These are phyloP conservation scores for Dendrocalamus latiflorus DNA, from an alignment of 202 grass and related monocot species.

Conservation along the genomic window DNA sequence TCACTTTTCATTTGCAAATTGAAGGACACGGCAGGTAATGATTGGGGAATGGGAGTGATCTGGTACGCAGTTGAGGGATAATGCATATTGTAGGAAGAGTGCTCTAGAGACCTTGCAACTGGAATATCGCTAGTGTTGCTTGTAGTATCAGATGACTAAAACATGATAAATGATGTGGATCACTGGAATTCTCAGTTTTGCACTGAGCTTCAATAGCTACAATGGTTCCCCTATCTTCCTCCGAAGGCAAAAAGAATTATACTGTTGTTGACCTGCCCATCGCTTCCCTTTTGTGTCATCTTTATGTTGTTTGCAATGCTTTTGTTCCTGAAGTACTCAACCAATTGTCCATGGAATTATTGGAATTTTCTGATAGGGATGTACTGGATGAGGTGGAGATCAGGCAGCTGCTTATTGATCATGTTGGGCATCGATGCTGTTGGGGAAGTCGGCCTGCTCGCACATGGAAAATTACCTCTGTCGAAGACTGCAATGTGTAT, in stretches of 20 bases:
- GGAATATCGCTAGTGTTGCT: background rate
- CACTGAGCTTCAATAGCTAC: background rate
- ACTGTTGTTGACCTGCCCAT: background rate
- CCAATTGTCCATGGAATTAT: constrained; percentile 22
- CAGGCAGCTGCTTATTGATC: constrained; percentile 72
- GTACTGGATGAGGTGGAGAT: constrained; percentile 86
- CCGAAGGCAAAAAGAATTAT: background rate
- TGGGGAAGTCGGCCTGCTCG: constrained; percentile 86
- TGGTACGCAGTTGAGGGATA: background rate
- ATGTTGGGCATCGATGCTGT: constrained; percentile 84
- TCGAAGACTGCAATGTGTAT: constrained; percentile 82
- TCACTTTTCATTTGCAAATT: background rate
- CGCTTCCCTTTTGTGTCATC: background rate
- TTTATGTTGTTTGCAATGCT: background rate
- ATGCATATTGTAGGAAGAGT: background rate
- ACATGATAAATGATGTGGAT: background rate
- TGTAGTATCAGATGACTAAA: background rate
- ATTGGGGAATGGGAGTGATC: background rate
- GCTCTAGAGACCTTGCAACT: background rate
- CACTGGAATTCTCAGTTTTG: background rate
- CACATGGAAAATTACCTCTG: constrained; percentile 68
- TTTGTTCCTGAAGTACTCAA: constrained; percentile 6
- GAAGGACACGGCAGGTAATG: background rate
- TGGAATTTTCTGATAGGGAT: constrained; percentile 47
- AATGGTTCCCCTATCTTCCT: background rate